A percentile compares a stretch with the other conserved stretches of the same genome.
These are phyloP conservation scores for Sesbania bispinosa DNA, from an alignment of 306 rosid genomes.

Conservation along the genomic window DNA sequence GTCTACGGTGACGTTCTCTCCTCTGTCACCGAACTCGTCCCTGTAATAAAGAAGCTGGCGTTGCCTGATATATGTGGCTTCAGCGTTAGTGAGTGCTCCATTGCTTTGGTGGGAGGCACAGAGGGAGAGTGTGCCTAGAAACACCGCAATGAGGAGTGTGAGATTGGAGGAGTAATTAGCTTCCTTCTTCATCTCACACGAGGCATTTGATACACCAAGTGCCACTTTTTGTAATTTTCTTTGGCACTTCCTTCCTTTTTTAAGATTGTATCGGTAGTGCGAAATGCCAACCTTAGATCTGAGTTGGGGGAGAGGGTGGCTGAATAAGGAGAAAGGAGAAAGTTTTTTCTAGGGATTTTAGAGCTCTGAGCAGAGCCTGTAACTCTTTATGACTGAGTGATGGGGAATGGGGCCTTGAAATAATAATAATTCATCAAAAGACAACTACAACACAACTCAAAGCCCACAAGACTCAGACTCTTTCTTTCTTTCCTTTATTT, in stretches of 20 bases:
- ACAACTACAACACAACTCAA: too few species aligned
- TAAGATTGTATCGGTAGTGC: too few species aligned
- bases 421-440: too few species aligned
- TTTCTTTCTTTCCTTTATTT: too few species aligned
- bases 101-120: conserved; percentile 16
- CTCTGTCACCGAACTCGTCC: conserved; percentile 79
- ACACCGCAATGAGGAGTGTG: conserved; percentile 30
- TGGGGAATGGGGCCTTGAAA: too few species aligned
- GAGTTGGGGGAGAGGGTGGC: background rate
- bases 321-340: background rate
- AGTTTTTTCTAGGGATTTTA: conserved; percentile 52
- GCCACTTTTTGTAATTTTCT: conserved; percentile 20
- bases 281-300: too few species aligned
- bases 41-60: conserved; percentile 79
- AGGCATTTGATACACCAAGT: too few species aligned
- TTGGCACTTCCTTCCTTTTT: background rate
- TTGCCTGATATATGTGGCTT: conserved; percentile 46
- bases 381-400: too few species aligned
- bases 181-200: conserved; percentile 75
- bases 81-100: conserved; percentile 48
- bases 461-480: too few species aligned
- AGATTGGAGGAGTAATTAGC: conserved; percentile 21
- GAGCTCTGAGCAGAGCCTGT: conserved; percentile 19
- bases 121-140: conserved; percentile 29
- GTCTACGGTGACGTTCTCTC: conserved; percentile 46